phyloP scores from a whole-genome alignment of 2,329 filamentous ascomycete species.

The Colletotrichum abscissum region DNA sequence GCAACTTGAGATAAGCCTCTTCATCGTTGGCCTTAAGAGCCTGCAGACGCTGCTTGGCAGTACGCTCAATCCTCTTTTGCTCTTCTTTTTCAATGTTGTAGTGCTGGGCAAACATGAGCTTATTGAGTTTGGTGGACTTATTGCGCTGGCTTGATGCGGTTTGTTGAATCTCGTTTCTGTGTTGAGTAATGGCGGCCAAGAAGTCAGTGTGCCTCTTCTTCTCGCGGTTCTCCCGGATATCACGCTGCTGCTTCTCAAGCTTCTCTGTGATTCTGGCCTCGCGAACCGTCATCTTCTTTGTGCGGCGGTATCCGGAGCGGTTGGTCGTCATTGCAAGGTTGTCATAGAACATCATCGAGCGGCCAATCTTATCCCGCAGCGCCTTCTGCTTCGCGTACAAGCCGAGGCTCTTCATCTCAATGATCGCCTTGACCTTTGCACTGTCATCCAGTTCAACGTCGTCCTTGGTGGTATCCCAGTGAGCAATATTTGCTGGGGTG shows the following conservation, averaged over 20 bases:
- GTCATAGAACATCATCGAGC: conserved; percentile 94
- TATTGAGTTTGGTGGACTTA: conserved; percentile 87
- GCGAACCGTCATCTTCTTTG: conserved; percentile 96
- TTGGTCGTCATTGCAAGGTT: conserved; percentile 98
- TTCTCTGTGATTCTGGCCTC: conserved; percentile 99
- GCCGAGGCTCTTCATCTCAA: conserved; percentile 92
- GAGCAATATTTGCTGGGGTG: conserved; percentile 85
- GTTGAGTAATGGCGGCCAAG: conserved; percentile 85
- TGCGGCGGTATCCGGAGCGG: conserved; percentile 86
- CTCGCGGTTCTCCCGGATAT: conserved; percentile 94
- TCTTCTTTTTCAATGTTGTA: conserved; percentile 99
- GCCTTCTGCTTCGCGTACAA: conserved; percentile 90
- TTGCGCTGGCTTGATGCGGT: conserved; percentile 74
- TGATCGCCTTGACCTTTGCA: conserved; percentile 88
- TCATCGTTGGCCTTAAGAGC: conserved; percentile 99
- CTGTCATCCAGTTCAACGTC: conserved; percentile 78
- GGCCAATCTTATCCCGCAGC: conserved; percentile 86
- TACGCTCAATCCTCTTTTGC: conserved; percentile 97
- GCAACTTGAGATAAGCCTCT: conserved; percentile 96
- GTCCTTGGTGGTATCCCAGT: conserved; percentile 84
- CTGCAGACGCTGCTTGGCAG: conserved; percentile 98
- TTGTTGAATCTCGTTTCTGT: conserved; percentile 81
- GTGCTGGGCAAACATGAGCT: conserved; percentile 89
- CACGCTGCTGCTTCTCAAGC: conserved; percentile 97
- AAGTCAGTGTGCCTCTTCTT: conserved; percentile 98